Percentiles rank a stretch among this genome's conserved stretches.
These are phyloP conservation scores for Bolboschoenoplectus hybrid DNA, from an alignment of 202 grass and related monocot species.

Conservation along the genomic window DNA sequence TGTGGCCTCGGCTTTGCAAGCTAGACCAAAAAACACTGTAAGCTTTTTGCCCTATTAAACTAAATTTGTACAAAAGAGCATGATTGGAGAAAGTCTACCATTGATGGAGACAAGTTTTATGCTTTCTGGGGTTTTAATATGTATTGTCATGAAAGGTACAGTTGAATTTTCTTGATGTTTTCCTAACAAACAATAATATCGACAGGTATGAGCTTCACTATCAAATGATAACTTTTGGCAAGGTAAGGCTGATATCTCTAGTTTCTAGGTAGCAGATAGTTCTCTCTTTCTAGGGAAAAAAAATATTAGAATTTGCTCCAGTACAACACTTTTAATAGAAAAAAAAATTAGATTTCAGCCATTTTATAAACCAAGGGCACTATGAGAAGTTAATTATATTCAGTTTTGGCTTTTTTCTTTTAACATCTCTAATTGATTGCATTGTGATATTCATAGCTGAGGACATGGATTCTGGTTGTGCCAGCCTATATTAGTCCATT, in stretches of 20 bases:
- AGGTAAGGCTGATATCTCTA: constrained; percentile 52
- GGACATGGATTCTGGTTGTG: not conserved
- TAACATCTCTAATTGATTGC: not conserved
- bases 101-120: not conserved
- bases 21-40: constrained; percentile 89
- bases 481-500: not conserved
- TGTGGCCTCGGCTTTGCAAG: constrained; percentile 97
- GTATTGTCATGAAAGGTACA: not conserved
- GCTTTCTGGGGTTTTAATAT: not conserved
- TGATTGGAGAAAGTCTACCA: not conserved
- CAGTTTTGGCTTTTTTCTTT: not conserved
- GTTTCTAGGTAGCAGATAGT: not conserved
- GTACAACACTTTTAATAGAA: not conserved
- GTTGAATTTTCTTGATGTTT: not conserved
- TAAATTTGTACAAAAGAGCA: constrained; percentile 22
- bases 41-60: constrained; percentile 40
- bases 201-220: constrained; percentile 97
- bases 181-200: constrained; percentile 44
- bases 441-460: constrained; percentile 14
- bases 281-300: not conserved
- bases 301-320: not conserved
- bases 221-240: constrained; percentile 99
- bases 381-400: not conserved
- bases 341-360: not conserved
- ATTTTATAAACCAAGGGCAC: constrained; percentile 4